Conservation (phyloP, 345 rosid species). For the Arabidopsis suecica region DNA sequence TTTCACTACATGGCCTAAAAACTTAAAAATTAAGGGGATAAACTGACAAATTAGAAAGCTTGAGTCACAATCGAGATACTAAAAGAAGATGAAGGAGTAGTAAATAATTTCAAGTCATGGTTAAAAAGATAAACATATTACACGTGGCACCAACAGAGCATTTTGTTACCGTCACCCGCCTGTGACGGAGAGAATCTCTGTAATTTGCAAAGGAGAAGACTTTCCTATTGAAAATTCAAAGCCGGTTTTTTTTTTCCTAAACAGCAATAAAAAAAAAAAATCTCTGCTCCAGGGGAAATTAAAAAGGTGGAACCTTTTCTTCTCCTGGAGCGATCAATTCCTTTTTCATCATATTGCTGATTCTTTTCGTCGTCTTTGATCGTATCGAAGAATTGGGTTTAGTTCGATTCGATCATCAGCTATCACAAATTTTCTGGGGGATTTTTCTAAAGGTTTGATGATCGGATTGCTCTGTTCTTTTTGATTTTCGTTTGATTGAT, state of each 20-base stretch:
- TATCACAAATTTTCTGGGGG: neutral
- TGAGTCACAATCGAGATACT: neutral
- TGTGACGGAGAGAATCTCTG: conserved; percentile 26
- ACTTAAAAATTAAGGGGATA: neutral
- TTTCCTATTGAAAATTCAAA: conserved; percentile 29
- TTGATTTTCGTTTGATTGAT: conserved; percentile 14
- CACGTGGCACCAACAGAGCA: conserved; percentile 26
- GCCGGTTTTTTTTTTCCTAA: neutral
- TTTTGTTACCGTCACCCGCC: conserved; percentile 25
- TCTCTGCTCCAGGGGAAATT: conserved; percentile 30
- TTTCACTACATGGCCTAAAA: neutral
- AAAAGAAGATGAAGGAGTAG: conserved; percentile 7
- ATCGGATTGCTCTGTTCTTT: conserved; percentile 14
- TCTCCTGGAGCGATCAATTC: conserved; percentile 36
- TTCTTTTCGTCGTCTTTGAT: conserved; percentile 30
- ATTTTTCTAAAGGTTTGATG: conserved; percentile 26
- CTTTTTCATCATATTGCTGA: conserved; percentile 10
- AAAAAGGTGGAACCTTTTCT: conserved; percentile 36
- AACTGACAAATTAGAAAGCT: neutral
- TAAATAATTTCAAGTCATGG: neutral
- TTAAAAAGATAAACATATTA: neutral
- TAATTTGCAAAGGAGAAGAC: conserved; percentile 8
- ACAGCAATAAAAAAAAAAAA: neutral
- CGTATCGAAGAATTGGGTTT: conserved; percentile 25
- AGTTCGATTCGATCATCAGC: conserved; percentile 24